Base-by-base conservation (phyloP, 2,329 filamentous ascomycete species). In the Calonectria hawksworthii region DNA sequence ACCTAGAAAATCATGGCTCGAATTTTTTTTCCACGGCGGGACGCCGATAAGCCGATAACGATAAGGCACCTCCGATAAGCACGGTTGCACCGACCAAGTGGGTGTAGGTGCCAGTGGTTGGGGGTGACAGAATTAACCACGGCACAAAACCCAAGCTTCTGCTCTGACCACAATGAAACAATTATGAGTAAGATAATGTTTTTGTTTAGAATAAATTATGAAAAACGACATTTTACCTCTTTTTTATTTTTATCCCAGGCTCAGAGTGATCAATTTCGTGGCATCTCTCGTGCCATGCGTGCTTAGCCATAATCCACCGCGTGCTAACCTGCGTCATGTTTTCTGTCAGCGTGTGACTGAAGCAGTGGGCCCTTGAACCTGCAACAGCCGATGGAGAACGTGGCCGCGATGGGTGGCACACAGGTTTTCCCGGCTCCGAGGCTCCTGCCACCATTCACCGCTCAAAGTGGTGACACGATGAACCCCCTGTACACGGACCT, bases 21-120 rank as follows among this genome's bases (percentile, higher is more conserved):
- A 78, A 79, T 79, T 82, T 84, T 85, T 85, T 84, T 83, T 82
- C 81, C 76, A 77, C 69, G 74, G 81, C 80, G 75, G 77, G 79
- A 80, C 75, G 72, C 30, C 41, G 80, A 82, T 82, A 81, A 76
- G 75, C n/a, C 51, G 71, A 72, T 76, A 74, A 73, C 71, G 74
- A 69, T 73, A 76, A 67, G 66, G 61, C 52, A 23, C 6, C 3
- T 0, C 4, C 52, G 52, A 56, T 56, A 56, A 56, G 52, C 51
- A 47, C 9, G 9, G 44, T 13, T 4, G 52, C 52, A 56, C 52
- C n/a, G 41, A 61, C 41, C 21, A 50, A 36, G 38, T 59, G 75
- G 76, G 70, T 75, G 36, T 28, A 51, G 75, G 76, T 72, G 75
- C 76, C 63, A 63, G 13, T 59, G 75, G 76, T 72, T 75, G 36